These are phyloP conservation scores for Arthrobotrys entomopaga DNA, from an alignment of 2,329 filamentous ascomycete species.

Conservation along the genomic window DNA sequence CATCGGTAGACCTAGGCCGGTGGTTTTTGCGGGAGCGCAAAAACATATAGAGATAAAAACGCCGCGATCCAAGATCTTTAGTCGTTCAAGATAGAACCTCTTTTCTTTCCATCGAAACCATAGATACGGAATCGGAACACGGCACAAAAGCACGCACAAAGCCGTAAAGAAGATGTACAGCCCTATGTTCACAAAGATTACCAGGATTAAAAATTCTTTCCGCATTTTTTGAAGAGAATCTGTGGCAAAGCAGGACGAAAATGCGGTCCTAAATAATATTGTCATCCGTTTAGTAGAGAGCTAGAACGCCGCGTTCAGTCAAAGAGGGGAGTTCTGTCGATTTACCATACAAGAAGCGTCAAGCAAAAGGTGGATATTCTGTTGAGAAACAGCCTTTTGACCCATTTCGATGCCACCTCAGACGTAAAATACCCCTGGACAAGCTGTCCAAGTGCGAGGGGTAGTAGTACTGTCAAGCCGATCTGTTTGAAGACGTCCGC, in stretches of 20 bases:
- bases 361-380: conserved; percentile 67
- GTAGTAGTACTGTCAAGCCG: conserved; percentile 73
- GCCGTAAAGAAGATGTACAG: conserved; percentile 72
- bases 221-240: conserved; percentile 71
- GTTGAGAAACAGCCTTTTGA: conserved; percentile 68
- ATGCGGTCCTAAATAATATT: conserved; percentile 69
- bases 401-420: conserved; percentile 67
- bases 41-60: conserved; percentile 78
- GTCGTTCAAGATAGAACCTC: conserved; percentile 18
- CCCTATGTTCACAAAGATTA: conserved; percentile 74
- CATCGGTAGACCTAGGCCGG: conserved; percentile 75
- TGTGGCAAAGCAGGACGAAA: conserved; percentile 73
- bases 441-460: conserved; percentile 71
- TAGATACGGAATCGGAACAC: conserved; percentile 61
- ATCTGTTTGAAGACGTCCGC: conserved; percentile 74
- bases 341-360: conserved; percentile 66
- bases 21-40: conserved; percentile 78
- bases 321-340: not conserved
- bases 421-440: conserved; percentile 66
- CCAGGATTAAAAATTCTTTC: conserved; percentile 72
- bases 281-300: not conserved
- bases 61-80: conserved; percentile 62
- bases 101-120: conserved; percentile 67
- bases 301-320: not conserved
- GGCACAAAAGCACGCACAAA: conserved; percentile 68